Conservation (phyloP, 2,329 filamentous ascomycete genomes). For the Helotiales sp. region DNA sequence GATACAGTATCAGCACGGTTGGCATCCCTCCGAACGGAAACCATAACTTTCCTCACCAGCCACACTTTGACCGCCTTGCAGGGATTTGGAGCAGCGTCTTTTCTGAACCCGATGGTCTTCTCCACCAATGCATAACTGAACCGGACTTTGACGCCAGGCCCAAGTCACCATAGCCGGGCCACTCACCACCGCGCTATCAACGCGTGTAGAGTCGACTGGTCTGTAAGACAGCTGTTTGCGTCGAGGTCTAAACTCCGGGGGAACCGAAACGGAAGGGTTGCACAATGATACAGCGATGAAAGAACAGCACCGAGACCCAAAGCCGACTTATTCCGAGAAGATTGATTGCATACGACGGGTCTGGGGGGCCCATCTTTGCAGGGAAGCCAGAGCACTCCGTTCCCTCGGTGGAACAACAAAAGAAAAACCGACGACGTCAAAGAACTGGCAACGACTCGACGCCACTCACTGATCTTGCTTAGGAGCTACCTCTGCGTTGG, state of each 20-base stretch:
- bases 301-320: not conserved
- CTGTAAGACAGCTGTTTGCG: not conserved
- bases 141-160: not conserved
- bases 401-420: not conserved
- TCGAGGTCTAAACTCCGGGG: not conserved
- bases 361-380: not conserved
- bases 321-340: conserved; percentile 18
- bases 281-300: not conserved
- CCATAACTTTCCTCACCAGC: conserved; percentile 7
- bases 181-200: not conserved
- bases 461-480: not conserved
- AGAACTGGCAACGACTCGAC: not conserved
- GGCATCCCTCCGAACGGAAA: too few relatives aligned
- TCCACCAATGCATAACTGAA: not conserved
- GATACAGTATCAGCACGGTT: too few relatives aligned
- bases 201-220: conserved; percentile 1
- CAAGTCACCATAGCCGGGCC: not conserved
- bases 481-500: conserved; percentile 3
- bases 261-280: not conserved
- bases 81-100: not conserved
- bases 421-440: not conserved
- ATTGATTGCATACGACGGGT: conserved; percentile 13
- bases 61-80: conserved; percentile 21
- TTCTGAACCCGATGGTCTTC: not conserved
- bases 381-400: not conserved